Evolutionary conservation across 129 eudicot genomes (phyloP).

Genomic region (Centrapalus pauciflorus): DNA sequence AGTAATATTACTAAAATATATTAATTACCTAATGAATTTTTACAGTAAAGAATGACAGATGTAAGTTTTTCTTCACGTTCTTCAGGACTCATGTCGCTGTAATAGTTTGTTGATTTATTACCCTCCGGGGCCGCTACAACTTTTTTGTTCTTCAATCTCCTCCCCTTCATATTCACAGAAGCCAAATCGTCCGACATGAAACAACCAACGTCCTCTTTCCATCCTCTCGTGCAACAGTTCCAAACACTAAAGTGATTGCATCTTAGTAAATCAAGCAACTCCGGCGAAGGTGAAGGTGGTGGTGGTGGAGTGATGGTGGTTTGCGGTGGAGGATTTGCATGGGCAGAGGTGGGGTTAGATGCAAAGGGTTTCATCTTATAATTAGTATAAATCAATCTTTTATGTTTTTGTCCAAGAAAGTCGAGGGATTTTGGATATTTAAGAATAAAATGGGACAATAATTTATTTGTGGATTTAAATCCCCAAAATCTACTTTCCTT

Average conservation of each 20-base stretch:
- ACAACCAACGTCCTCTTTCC: slow-evolving; percentile 17
- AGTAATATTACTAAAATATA: too few species aligned
- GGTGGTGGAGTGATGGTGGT: neutral
- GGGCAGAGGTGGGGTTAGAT: slow-evolving; percentile 1
- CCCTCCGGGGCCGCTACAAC: neutral
- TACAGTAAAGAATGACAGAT: slow-evolving; percentile 35
- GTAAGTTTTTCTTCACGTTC: slow-evolving; percentile 37
- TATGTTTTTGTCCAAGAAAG: neutral
- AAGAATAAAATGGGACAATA: neutral
- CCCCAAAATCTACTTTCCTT: too few species aligned
- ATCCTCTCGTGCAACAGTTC: slow-evolving; percentile 2
- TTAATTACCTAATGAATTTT: neutral
- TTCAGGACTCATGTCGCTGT: slow-evolving; percentile 32
- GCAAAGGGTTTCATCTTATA: neutral
- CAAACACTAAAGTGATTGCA: slow-evolving; percentile 22
- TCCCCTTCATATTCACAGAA: neutral
- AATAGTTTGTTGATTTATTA: slow-evolving; percentile 21
- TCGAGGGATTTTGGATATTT: neutral
- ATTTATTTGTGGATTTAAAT: too few species aligned
- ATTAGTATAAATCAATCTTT: neutral
- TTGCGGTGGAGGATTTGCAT: neutral
- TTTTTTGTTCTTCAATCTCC: neutral
- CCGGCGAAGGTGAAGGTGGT: slow-evolving; percentile 2
- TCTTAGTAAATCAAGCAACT: neutral
- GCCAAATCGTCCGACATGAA: slow-evolving; percentile 8